A percentile compares a stretch with the other conserved stretches of the same genome.
These are phyloP conservation scores for Starmerella davenportii DNA, from an alignment of 805 yeast genomes.

Conservation along the genomic window DNA sequence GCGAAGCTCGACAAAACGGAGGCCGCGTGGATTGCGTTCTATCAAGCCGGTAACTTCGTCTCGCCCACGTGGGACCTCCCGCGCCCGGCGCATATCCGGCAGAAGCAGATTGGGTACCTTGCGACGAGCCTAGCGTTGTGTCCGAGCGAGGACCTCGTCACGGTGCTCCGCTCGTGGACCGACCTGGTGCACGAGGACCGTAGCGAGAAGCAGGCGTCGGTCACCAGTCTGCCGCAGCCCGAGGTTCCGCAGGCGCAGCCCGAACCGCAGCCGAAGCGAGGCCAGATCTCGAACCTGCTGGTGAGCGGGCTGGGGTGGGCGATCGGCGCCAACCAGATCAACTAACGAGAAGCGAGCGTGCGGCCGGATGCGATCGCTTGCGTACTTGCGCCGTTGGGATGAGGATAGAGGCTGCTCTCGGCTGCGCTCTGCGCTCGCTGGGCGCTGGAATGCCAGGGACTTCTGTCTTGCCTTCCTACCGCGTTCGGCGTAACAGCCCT, in stretches of 20 bases:
- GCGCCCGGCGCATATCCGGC: conserved; percentile 29
- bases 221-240: not conserved
- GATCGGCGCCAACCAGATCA: conserved; percentile 33
- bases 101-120: conserved; percentile 37
- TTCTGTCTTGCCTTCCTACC: too few species aligned
- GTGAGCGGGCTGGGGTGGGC: conserved; percentile 49
- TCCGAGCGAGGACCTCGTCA: conserved; percentile 36
- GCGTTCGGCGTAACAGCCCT: too few species aligned
- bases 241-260: not conserved
- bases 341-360: too few species aligned
- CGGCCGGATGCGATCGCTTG: too few species aligned
- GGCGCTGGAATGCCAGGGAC: too few species aligned
- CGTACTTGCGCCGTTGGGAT: too few species aligned
- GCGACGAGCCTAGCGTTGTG: conserved; percentile 35
- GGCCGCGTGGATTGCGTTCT: conserved; percentile 48
- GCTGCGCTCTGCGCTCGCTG: too few species aligned
- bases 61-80: conserved; percentile 30
- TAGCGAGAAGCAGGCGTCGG: not conserved
- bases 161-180: conserved; percentile 45
- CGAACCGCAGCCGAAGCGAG: conserved; percentile 17
- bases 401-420: too few species aligned
- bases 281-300: conserved; percentile 32
- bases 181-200: conserved; percentile 12
- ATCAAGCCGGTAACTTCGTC: conserved; percentile 49
- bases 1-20: conserved; percentile 13